Evolutionary conservation across 441 rosid genomes (phyloP), one percentile per base, ranked within the genome.

Genomic region (Omphalea diandra): DNA sequence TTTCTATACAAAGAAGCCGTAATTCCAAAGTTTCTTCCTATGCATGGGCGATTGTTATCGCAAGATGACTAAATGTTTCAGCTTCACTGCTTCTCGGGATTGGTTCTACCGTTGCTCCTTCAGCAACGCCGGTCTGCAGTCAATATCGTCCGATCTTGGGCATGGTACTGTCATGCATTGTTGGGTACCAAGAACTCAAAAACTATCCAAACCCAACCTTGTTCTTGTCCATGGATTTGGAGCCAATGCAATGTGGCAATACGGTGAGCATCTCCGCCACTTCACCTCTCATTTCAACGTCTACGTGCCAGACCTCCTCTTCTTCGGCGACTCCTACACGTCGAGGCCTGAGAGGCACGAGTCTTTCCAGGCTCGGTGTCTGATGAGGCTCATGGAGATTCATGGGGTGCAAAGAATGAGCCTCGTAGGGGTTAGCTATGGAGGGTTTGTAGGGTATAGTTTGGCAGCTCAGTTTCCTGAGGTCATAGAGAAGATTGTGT

Each of bases 231-330:
- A 90, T 31, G 94, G 94, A 0, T 83, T 90, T 33, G 92, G 97
- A 0, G 89, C 92, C 17, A 90, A 88, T 59, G 92, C 97, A 0
- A 83, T 87, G 89, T 88, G 97, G 97, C 94, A 90, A 72, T 90
- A 86, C 74, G 83, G 81, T 1, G 83, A 85, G 17, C 84, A 83
- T 61, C 83, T 88, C 60, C 82, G 79, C 22, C 77, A 83, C 32
- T 83, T 90, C 81, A 81, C 83, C 0, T 40, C 81, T 4, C 53
- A 72, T 1, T 90, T 79, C 81, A 90, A 90, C 68, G 86, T 90
- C 20, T 90, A 87, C 72, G 92, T 90, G 0, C 97, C 92, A 0
- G 97, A 90, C 69, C 84, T 90, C 5, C 73, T 87, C 35, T 88
- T 87, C 76, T 87, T 88, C 61, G 89, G 94, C 0, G 67, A 61